These are phyloP conservation scores for Eutreptiella sp. DNA, from an alignment of 208 protist species.

Conservation along the genomic window DNA sequence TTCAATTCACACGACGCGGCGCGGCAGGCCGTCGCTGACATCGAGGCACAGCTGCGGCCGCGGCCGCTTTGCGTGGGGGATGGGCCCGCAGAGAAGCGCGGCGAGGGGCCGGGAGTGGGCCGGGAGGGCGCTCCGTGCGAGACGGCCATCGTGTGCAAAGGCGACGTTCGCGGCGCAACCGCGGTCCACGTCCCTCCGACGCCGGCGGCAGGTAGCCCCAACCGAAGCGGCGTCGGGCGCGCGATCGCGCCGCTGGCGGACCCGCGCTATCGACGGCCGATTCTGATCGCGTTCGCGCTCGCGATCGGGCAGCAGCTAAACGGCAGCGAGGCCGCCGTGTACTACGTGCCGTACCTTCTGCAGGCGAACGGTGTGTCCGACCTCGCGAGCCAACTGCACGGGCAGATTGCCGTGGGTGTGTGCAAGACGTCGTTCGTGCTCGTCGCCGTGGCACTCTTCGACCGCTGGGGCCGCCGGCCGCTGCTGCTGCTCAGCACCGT, in stretches of 20 bases:
- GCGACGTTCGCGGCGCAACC: neutral
- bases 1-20: neutral
- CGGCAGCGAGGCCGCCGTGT: slow-evolving; percentile 11
- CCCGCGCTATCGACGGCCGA: neutral
- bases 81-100: no score
- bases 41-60: no score
- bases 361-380: neutral
- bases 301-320: slow-evolving; percentile 21
- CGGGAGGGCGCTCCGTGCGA: no score
- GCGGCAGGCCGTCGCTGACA: no score
- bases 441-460: slow-evolving; percentile 5
- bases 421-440: slow-evolving; percentile 5
- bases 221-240: no score
- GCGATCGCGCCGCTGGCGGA: slow-evolving; percentile 1
- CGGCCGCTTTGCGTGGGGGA: no score
- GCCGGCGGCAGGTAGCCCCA: neutral
- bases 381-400: neutral
- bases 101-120: no score
- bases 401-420: slow-evolving; percentile 5
- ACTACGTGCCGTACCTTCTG: slow-evolving; percentile 3
- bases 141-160: neutral
- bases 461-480: slow-evolving; percentile 6
- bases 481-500: slow-evolving; percentile 6
- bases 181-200: no score
- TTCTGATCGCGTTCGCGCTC: slow-evolving; percentile 9